Evolutionary conservation across 1,139 yeast species (phyloP), one percentile per base, ranked within the genome.

Genomic region (Candida sp.): DNA sequence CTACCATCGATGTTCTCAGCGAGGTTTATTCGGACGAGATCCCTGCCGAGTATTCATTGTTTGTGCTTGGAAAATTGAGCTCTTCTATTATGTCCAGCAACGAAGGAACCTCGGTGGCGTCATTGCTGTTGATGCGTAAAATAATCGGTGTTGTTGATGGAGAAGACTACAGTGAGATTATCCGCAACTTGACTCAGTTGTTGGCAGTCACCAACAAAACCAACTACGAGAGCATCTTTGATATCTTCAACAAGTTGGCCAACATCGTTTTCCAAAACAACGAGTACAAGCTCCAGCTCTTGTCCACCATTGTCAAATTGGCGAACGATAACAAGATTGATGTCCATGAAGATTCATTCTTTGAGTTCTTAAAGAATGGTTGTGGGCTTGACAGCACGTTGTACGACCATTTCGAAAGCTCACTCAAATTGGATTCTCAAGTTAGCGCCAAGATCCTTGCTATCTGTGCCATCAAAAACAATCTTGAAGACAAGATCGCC

Each of bases 361-460:
- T 57, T 40, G 53, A 58, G 4, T 49, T 57, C 26, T 32, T 58
- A n/a, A 40, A 30, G 7, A 44, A 44, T 3, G 33, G 51, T 7
- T 54, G 55, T 31, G 39, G 40, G 31, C 32, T 40, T 35, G 53
- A 50, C 6, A 5, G 42, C 17, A 46, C 46, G 3, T 42, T 58
- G 9, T 58, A 51, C 34, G 37, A 48, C n/a, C 47, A 56, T 22
- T 58, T 57, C 40, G 49, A 51, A 12, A 42, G 47, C 5, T 41
- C 42, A 39, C 51, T 63, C 27, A 58, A 67, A 44, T 55, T 61
- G 34, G 59, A 53, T 23, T 53, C 63, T 28, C 62, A 63, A 46
- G 57, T 69, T 4, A 64, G 64, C 53, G 70, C 70, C 42, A 80
- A 73, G 57, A 63, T 78, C 7, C 58, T 81, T 52, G 82, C 85